Base-by-base conservation (phyloP, 179 eudicot genomes). In the Amaranthus tricolor region DNA sequence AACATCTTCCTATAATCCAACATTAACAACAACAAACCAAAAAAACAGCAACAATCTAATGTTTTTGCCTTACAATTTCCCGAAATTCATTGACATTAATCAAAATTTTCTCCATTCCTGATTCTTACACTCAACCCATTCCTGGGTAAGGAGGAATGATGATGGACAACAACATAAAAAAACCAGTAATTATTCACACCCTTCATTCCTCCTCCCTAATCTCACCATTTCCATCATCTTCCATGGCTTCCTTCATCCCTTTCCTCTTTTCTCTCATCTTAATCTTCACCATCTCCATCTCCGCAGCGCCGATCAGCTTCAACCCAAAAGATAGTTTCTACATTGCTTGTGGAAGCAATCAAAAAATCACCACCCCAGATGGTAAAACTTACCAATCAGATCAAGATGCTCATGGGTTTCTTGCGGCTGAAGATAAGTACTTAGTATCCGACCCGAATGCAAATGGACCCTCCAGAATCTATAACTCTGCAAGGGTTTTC, bases 401-500 rank as follows among this genome's bases (percentile, higher is more conserved):
- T 67, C 78, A 85, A 67, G 84, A 85, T 2, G 84, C 88, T 0
- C 86, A 76, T 14, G 86, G 84, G 24, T 43, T 78, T 1, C 83
- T 85, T 11, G 15, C 66, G 7, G 75, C 86, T 6, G 81, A 83
- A 48, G 88, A 85, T 16, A 83, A 79, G n/a, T 53, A 76, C 78
- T 75, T 87, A 6, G 85, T 88, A 1, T 77, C 84, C 0, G 87
- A 84, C 40, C 71, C 89, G 0, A 82, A 89, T 0, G 88, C 85
- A 0, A 72, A 81, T 8, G 86, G 79, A 1, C 78, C 94, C 4
- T 85, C 87, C 12, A 86, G 91, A 1, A 84, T 92, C 0, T 90
- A 86, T 51, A 79, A 82, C 24, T 81, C 97, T 0, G 91, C 98
- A 0, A 77, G 90, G 47, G 77, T 94, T 21, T 94, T 92, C 74